Evolutionary conservation across 2,329 filamentous ascomycete species (phyloP).

Genomic region (Cytospora piceae): DNA sequence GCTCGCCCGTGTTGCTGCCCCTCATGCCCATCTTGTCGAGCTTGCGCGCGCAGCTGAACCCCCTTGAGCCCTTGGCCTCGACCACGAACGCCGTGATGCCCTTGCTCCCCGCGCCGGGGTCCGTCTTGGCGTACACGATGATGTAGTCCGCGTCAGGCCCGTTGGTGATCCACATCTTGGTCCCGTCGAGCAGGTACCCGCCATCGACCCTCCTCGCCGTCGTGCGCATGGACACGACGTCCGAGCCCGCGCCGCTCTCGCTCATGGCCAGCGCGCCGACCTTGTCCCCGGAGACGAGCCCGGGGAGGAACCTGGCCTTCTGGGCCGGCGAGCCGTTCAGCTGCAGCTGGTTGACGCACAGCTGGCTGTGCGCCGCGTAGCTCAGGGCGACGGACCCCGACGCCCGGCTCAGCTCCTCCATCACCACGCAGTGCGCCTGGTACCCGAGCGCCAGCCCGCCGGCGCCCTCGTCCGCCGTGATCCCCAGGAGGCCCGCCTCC

Average conservation of each 20-base stretch:
- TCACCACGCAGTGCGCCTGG: slow-evolving; percentile 91
- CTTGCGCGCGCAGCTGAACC: slow-evolving; percentile 87
- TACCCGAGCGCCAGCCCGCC: slow-evolving; percentile 92
- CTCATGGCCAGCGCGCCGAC: slow-evolving; percentile 94
- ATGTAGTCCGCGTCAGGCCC: slow-evolving; percentile 91
- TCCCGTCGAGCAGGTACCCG: slow-evolving; percentile 83
- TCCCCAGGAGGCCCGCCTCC: slow-evolving; percentile 86
- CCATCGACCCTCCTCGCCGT: slow-evolving; percentile 80
- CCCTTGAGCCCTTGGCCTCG: slow-evolving; percentile 65
- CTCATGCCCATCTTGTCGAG: slow-evolving; percentile 99
- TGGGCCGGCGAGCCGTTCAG: slow-evolving; percentile 82
- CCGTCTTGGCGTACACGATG: slow-evolving; percentile 96
- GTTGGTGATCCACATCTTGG: slow-evolving; percentile 99
- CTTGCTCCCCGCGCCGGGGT: slow-evolving; percentile 77
- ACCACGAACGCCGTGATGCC: slow-evolving; percentile 96
- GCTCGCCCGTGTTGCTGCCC: slow-evolving; percentile 92
- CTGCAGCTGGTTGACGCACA: slow-evolving; percentile 95
- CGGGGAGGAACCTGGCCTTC: slow-evolving; percentile 79
- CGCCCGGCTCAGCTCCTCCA: slow-evolving; percentile 92
- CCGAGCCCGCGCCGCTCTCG: slow-evolving; percentile 86
- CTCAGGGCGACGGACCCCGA: slow-evolving; percentile 84
- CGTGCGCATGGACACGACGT: slow-evolving; percentile 95
- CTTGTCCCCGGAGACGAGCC: slow-evolving; percentile 76
- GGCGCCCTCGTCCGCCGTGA: slow-evolving; percentile 90
- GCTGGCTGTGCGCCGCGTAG: slow-evolving; percentile 93